A percentile compares a stretch with the other conserved stretches of the same genome.
Evolutionary conservation across 768 basidiomycete genomes (phyloP).

Genomic region (Psilocybe cyanescens): DNA sequence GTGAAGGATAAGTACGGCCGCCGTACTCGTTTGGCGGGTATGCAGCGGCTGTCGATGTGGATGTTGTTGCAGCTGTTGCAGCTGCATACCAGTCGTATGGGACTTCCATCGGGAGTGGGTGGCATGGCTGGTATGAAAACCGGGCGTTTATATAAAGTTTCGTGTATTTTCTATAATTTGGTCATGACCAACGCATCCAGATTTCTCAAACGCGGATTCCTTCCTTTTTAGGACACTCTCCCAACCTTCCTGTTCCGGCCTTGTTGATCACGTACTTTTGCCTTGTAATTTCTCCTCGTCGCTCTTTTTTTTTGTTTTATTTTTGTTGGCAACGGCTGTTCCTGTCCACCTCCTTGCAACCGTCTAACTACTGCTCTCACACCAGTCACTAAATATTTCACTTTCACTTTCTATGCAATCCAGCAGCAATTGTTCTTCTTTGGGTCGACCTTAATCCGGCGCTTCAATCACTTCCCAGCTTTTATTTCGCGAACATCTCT

Average conservation of each 20-base stretch:
- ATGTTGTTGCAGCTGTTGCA: background rate
- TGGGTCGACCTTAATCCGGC: background rate
- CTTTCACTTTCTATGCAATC: background rate
- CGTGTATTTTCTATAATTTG: background rate
- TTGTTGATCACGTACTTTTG: slow-evolving; percentile 8
- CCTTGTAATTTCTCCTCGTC: slow-evolving; percentile 8
- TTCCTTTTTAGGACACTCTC: slow-evolving; percentile 17
- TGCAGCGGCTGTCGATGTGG: background rate
- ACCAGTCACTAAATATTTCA: background rate
- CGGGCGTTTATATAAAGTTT: slow-evolving; percentile 9
- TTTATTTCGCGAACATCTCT: background rate
- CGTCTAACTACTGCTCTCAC: background rate
- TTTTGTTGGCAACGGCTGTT: slow-evolving; percentile 11
- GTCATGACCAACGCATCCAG: background rate
- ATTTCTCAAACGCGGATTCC: background rate
- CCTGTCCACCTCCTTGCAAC: slow-evolving; percentile 14
- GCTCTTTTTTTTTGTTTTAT: background rate
- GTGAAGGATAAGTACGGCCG: slow-evolving; percentile 39
- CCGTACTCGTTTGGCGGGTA: background rate
- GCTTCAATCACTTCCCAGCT: background rate
- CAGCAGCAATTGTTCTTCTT: slow-evolving; percentile 7
- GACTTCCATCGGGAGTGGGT: slow-evolving; percentile 5
- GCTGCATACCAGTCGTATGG: slow-evolving; percentile 2
- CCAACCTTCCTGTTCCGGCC: background rate
- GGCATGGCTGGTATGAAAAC: background rate